Evolutionary conservation across 2,329 filamentous ascomycete genomes (phyloP).

Genomic region (Epichloe typhina): DNA sequence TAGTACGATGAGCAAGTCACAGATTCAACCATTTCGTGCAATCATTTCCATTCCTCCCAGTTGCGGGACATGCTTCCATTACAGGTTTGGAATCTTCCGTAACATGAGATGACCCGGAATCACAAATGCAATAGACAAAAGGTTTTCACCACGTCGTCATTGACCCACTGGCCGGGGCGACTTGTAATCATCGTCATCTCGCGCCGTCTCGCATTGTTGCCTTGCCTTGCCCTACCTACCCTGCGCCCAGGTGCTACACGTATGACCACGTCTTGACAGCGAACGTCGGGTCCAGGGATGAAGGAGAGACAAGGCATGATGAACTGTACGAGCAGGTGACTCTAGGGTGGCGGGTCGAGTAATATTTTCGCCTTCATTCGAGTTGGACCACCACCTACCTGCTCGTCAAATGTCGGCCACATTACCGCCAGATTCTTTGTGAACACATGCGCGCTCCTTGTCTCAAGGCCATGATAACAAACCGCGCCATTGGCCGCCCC

Average conservation of each 20-base stretch:
- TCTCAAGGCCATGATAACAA: not conserved
- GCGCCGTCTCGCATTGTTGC: not conserved
- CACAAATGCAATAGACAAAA: too few relatives aligned
- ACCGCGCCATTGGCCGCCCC: not conserved
- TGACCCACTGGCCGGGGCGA: too few relatives aligned
- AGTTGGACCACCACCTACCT: not conserved
- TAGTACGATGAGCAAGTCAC: not conserved
- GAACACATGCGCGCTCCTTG: not conserved
- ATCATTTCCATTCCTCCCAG: too few relatives aligned
- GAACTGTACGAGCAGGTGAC: not conserved
- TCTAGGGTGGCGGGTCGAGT: not conserved
- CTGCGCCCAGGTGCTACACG: not conserved
- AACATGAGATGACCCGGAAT: too few relatives aligned
- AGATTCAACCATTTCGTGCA: too few relatives aligned
- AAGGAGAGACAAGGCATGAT: too few relatives aligned
- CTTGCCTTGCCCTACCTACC: not conserved
- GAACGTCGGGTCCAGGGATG: not conserved
- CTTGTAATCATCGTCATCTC: too few relatives aligned
- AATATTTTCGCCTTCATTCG: not conserved
- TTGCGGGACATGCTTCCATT: too few relatives aligned
- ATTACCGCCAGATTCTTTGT: not conserved
- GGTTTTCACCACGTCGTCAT: too few relatives aligned
- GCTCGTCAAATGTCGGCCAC: not conserved
- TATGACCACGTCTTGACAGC: not conserved
- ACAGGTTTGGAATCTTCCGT: too few relatives aligned